Evolutionary conservation across 768 basidiomycete species (phyloP).

Genomic region (Psilocybe cubensis): DNA sequence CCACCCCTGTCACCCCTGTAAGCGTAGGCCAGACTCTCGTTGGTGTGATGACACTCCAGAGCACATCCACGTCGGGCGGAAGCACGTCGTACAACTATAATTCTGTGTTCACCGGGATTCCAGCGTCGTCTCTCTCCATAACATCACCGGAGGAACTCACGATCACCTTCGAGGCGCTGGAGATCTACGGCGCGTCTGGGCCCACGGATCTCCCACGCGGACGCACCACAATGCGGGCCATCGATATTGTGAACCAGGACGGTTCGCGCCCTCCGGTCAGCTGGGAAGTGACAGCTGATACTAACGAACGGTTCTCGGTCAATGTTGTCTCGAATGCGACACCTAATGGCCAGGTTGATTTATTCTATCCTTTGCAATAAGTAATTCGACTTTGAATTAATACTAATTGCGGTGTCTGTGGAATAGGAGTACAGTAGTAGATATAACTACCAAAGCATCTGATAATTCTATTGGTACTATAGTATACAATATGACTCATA

Average conservation of each 20-base stretch:
- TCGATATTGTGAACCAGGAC: conserved; percentile 7
- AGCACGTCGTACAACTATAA: conserved; percentile 11
- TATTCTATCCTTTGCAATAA: neutral
- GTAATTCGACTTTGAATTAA: too few relatives aligned
- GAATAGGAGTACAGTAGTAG: too few relatives aligned
- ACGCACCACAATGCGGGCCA: conserved; percentile 10
- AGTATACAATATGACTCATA: too few relatives aligned
- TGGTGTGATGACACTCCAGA: conserved; percentile 12
- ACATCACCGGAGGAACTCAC: conserved; percentile 9
- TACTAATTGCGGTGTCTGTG: too few relatives aligned
- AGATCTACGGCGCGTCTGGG: conserved; percentile 12
- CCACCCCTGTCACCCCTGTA: conserved; percentile 10
- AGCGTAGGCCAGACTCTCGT: conserved; percentile 9
- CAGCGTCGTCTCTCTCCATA: conserved; percentile 11
- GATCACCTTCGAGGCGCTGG: conserved; percentile 15
- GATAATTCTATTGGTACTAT: too few relatives aligned
- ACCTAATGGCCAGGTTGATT: conserved; percentile 4
- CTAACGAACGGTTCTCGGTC: conserved; percentile 13
- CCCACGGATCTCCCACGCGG: conserved; percentile 11
- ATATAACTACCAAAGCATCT: too few relatives aligned
- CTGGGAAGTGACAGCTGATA: conserved; percentile 13
- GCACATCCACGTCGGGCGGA: conserved; percentile 1
- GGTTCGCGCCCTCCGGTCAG: conserved; percentile 15
- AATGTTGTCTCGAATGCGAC: conserved; percentile 5
- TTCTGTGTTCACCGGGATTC: conserved; percentile 8